These are phyloP conservation scores for Flaveria bidentis DNA, from an alignment of 129 eudicot genomes.

Conservation along the genomic window DNA sequence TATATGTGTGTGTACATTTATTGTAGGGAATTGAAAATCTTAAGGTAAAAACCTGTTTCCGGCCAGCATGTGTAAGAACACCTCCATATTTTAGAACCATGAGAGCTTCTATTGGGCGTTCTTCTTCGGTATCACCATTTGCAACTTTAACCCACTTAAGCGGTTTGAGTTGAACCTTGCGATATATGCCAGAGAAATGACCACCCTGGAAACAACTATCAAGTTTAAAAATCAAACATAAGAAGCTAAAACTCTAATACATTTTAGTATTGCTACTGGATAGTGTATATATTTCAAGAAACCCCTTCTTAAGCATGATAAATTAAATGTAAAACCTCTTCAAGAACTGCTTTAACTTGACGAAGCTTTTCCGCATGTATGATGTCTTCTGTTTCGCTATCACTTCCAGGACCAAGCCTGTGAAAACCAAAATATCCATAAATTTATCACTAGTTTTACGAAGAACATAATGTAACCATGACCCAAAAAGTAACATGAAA, in stretches of 20 bases:
- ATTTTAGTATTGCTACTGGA: background rate
- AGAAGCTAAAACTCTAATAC: constrained; percentile 14
- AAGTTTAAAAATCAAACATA: constrained; percentile 5
- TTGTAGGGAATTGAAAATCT: background rate
- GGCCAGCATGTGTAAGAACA: constrained; percentile 98
- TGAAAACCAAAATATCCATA: constrained; percentile 14
- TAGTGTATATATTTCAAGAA: background rate
- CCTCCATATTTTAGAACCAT: constrained; percentile 99
- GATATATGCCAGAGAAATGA: constrained; percentile 95
- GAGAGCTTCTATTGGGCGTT: constrained; percentile 85
- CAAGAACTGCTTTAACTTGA: constrained; percentile 88
- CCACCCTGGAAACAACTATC: constrained; percentile 69
- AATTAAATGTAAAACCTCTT: constrained; percentile 51
- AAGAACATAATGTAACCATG: constrained; percentile 12
- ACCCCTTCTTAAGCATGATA: background rate
- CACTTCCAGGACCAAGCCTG: constrained; percentile 80
- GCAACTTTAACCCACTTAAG: constrained; percentile 91
- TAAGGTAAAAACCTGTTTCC: constrained; percentile 70
- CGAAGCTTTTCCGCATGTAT: constrained; percentile 94
- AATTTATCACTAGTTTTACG: background rate
- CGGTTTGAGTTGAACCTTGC: constrained; percentile 96
- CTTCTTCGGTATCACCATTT: constrained; percentile 89
- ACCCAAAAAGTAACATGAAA: constrained; percentile 1
- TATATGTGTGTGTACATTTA: background rate
- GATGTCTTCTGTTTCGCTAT: constrained; percentile 78